Evolutionary conservation across 108 stramenopile genomes (phyloP).

Genomic region (Cyclotella atomus): DNA sequence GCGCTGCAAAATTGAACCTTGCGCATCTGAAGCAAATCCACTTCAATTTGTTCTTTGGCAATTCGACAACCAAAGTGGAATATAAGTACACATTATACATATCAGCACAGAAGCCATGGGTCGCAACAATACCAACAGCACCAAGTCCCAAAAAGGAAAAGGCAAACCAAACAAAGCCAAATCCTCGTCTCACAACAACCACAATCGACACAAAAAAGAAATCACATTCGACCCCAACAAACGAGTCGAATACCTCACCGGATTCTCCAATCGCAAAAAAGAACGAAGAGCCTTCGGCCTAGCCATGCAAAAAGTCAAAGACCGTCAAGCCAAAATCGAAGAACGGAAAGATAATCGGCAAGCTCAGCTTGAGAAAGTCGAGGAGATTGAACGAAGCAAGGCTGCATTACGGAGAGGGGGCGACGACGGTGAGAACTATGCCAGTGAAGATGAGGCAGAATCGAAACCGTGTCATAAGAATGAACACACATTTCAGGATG

Average conservation of each 20-base stretch:
- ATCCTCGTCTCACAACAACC: neutral
- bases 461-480: constrained; percentile 8
- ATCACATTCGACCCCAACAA: constrained; percentile 80
- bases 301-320: constrained; percentile 93
- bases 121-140: neutral
- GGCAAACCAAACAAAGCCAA: no score
- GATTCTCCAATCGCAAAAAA: constrained; percentile 77
- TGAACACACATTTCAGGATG: constrained; percentile 64
- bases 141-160: constrained; percentile 9
- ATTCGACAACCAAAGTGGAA: no score
- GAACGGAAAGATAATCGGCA: constrained; percentile 62
- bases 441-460: constrained; percentile 27
- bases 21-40: no score
- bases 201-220: constrained; percentile 63
- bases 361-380: constrained; percentile 61
- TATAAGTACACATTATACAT: no score
- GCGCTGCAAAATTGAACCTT: no score
- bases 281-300: constrained; percentile 85
- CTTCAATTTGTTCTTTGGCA: no score
- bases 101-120: neutral
- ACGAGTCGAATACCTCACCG: constrained; percentile 68
- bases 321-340: constrained; percentile 76
- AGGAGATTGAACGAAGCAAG: constrained; percentile 77
- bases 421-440: constrained; percentile 21
- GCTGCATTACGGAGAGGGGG: constrained; percentile 31